Base-by-base conservation (phyloP, 139 green algal genomes). In the Bryopsis sp. region DNA sequence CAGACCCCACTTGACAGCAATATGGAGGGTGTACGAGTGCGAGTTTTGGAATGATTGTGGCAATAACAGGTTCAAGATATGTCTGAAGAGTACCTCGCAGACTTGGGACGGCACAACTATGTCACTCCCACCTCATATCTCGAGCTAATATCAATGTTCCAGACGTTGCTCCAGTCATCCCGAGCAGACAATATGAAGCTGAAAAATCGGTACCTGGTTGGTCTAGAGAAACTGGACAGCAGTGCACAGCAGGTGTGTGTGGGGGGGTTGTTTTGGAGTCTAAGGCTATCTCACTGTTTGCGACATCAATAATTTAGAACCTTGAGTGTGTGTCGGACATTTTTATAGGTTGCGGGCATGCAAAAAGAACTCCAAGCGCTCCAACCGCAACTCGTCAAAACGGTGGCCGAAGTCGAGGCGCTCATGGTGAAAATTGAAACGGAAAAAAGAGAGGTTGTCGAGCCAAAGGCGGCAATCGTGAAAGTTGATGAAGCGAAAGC, bases 111-210 rank as follows among this genome's bases (percentile, higher is more conserved):
- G 5, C 66, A 80, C 67, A 88, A 87, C 58, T 92, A 94, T 72
- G 85, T 94, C 26, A 94, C 87, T 6, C 87, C 86, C 32, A 91
- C 88, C 0, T 86, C 74, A 0, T 94, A 91, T 78, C 78, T 94
- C 35, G 81, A 89, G 79, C 81, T 94, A 22, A 87, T 94, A 63
- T 76, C 70, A 32, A 72, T 81, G 3, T 91, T 89, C 81, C 79
- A 81, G 47, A 72, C 61, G 2, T 58, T 92, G 48, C 72, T 89
- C 31, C 67, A 71, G 5, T 32, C 58, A 29, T 88, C 88, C 70
- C 75, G 79, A 0, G 37, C 65, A 5, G 81, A 88, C 28, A 83
- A 78, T 61, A 50, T 47, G 8, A 48, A 76, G 43, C 34, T 71
- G 4, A 43, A 68, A 6, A 78, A 72, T 64, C 78, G 85, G 29